Base-by-base conservation (phyloP, 208 protist species). In the Wallacemonas sp. region DNA sequence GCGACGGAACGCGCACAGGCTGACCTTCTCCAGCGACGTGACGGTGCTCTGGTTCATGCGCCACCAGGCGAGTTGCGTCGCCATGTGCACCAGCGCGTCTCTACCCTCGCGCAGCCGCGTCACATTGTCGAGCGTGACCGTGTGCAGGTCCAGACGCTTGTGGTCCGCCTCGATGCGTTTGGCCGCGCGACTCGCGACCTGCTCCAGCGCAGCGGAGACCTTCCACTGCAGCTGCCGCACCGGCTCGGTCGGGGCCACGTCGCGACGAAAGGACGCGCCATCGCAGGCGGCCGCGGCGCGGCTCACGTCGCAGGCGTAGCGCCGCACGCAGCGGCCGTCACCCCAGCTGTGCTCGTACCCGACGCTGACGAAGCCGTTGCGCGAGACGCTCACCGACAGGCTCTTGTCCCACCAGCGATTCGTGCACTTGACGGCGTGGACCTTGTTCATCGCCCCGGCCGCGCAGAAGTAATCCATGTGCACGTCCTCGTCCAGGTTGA, bases 341-440 rank as follows among this genome's bases (percentile, higher is more conserved):
- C 83, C 81, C 87, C 88, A 94, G 49, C 83, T 87, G 60, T 88
- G 70, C 65, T 97, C 92, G 34, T 86, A 84, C n/a, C 76, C 77
- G 11, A 94, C 77, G 38, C 63, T 74, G 32, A 93, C 30, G 56
- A 70, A 54, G 26, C 89, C 91, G 39, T 82, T 65, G 26, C 58
- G 41, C 17, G 68, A 76, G 0, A 95, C 86, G 24, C 77, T 83
- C 2, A 97, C 76, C n/a, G 79, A 86, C 19, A 97, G 52, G 44
- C 85, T 92, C 74, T 97, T 97, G 67, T 97, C 92, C 85, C 86
- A 94, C 92, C 92, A 95, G 6, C 88, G 83, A 54, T 93, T 94
- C 24, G 56, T 70, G 17, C 47, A 21, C 34, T 58, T 80, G 9
- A 73, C 63, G 12, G 72, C 72, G 11, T 78, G 72, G 54, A 78